Evolutionary conservation across 1,284 basidiomycete genomes (phyloP).

Genomic region (Puccinia horiana): DNA sequence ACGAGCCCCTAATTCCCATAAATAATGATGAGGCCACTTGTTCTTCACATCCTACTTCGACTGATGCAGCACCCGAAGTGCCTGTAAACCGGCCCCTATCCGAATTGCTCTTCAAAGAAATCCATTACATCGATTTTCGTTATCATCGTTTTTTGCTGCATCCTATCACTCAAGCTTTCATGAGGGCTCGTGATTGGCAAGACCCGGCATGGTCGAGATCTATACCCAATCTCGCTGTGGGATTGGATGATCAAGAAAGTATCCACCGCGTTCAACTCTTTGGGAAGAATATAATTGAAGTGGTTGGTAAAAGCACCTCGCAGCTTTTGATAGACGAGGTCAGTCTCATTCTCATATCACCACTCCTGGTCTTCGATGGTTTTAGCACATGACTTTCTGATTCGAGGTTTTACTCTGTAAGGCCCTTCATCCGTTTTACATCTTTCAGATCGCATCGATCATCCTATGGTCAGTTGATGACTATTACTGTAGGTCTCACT

Average conservation of each 20-base stretch:
- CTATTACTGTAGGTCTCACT: constrained; percentile 56
- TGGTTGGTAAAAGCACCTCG: constrained; percentile 80
- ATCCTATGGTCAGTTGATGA: constrained; percentile 91
- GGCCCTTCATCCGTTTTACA: constrained; percentile 93
- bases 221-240: constrained; percentile 67
- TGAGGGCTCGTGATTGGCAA: constrained; percentile 76
- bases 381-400: neutral
- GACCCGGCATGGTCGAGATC: constrained; percentile 74
- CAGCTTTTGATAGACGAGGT: constrained; percentile 88
- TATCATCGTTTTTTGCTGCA: constrained; percentile 37
- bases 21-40: constrained; percentile 56
- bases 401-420: constrained; percentile 56
- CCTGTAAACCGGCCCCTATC: neutral
- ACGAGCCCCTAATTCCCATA: constrained; percentile 54
- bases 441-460: constrained; percentile 97
- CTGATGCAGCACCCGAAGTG: neutral
- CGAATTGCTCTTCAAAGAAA: constrained; percentile 14
- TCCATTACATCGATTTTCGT: constrained; percentile 40
- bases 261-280: constrained; percentile 75
- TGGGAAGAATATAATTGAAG: constrained; percentile 84
- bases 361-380: constrained; percentile 47
- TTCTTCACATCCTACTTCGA: neutral
- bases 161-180: constrained; percentile 17
- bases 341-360: constrained; percentile 54
- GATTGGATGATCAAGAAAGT: constrained; percentile 65